Evolutionary conservation across 1,284 basidiomycete genomes (phyloP).

Genomic region (Tilletia caries): DNA sequence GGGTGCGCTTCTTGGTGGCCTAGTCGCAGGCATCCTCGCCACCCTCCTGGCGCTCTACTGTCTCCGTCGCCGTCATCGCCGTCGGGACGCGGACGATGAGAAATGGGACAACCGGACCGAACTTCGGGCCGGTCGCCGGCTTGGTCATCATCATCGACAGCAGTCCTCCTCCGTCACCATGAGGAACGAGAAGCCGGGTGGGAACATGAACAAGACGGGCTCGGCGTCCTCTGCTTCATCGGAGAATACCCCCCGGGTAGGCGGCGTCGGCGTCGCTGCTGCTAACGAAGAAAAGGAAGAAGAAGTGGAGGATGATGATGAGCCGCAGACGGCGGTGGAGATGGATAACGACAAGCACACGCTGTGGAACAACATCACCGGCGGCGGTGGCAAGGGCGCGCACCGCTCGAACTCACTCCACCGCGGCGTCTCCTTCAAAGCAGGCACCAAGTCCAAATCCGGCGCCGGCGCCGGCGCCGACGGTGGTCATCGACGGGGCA

Average conservation of each 20-base stretch:
- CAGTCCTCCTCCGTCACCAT: no score
- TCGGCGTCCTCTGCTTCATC: no score
- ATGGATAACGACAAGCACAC: background rate
- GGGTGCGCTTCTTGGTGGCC: background rate
- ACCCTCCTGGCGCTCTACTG: background rate
- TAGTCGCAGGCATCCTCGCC: background rate
- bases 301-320: no score
- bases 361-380: background rate
- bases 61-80: background rate
- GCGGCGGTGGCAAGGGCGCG: background rate
- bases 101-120: background rate
- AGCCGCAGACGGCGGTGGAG: background rate
- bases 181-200: no score
- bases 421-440: slow-evolving; percentile 7
- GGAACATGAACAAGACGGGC: no score
- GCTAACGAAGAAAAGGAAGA: no score
- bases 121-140: no score
- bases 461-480: background rate
- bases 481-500: background rate
- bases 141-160: no score
- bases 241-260: no score
- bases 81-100: no score
- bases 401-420: background rate
- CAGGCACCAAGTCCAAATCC: background rate
- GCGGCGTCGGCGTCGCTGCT: no score